Evolutionary conservation across 2,329 filamentous ascomycete genomes (phyloP), one percentile per base, ranked within the genome.

Genomic region (Pestalotiopsis fici): DNA sequence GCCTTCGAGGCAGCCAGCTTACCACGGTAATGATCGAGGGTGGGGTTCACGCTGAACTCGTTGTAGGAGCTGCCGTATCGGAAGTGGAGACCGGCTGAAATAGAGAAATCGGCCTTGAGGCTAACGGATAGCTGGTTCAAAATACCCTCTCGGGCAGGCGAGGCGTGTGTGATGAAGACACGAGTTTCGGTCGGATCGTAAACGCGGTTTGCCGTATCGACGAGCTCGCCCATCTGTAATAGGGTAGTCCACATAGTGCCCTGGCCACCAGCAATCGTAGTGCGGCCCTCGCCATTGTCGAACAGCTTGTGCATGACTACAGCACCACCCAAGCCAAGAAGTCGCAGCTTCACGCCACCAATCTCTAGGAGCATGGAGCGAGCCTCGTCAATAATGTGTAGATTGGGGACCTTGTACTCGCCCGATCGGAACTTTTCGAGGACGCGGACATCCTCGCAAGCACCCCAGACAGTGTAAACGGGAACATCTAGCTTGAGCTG

Each of bases 291-390:
- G 65, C 96, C 96, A 73, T 99, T 99, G 80, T 99, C 96, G 77
- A 99, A 99, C 21, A 99, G 89, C 86, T 99, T 99, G 87, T 99
- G 96, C 94, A 99, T 99, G 68, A 99, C 96, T 4, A 99, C 95
- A 6, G 96, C 96, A 75, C 96, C 96, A 71, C 96, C 96, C 39
- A 99, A 87, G 70, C 96, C 96, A 35, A 99, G 88, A 62, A 99
- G 87, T 75, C 96, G 93, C 71, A 99, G 89, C 87, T 98, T 98
- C 66, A 99, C 94, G 67, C 96, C 96, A 66, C 95, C 96, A 69
- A 98, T 87, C 82, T 99, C 96, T 67, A 99, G 87, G 73, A 99
- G 86, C 85, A 97, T 93, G 47, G 96, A 98, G 79, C 95, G 95
- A 65, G 96, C 95, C 85, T 99, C 96, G 73, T 99, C 96, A 74